phyloP scores from a whole-genome alignment of 2,329 filamentous ascomycete genomes.

The Phyllachora maydis region DNA sequence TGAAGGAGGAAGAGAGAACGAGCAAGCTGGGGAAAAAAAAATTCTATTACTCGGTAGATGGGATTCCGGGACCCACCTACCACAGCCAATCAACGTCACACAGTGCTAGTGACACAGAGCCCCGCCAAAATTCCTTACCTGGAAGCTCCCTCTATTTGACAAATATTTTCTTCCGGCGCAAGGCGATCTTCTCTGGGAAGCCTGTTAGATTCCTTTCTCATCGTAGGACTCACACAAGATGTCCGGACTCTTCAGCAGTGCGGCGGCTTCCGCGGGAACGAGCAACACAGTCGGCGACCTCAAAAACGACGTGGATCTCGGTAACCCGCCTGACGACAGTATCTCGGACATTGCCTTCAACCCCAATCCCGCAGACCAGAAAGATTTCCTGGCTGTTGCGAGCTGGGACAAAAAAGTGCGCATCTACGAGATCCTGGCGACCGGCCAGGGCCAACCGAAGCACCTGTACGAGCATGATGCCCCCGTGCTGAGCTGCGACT shows the following conservation, averaged over 20 bases:
- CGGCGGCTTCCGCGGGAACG: slow-evolving; percentile 25
- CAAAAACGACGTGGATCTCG: slow-evolving; percentile 67
- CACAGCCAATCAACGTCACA: too few relatives aligned
- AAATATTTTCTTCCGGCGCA: too few relatives aligned
- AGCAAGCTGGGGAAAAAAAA: slow-evolving; percentile 3
- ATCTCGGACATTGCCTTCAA: slow-evolving; percentile 71
- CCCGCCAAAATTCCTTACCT: too few relatives aligned
- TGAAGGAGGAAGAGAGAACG: slow-evolving; percentile 17
- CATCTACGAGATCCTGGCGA: slow-evolving; percentile 74
- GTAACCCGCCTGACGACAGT: slow-evolving; percentile 65
- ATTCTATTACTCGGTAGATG: slow-evolving; percentile 7
- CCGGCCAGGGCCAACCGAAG: slow-evolving; percentile 66
- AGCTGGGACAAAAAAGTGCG: slow-evolving; percentile 98
- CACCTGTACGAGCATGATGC: slow-evolving; percentile 72
- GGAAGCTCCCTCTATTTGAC: too few relatives aligned
- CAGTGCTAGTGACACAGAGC: too few relatives aligned
- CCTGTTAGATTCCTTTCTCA: too few relatives aligned
- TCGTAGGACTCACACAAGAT: too few relatives aligned
- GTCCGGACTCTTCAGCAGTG: slow-evolving; percentile 39
- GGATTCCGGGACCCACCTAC: too few relatives aligned
- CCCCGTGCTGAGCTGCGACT: slow-evolving; percentile 68
- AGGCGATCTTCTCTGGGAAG: too few relatives aligned
- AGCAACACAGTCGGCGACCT: slow-evolving; percentile 75
- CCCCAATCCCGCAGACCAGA: slow-evolving; percentile 23
- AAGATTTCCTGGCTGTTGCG: slow-evolving; percentile 68